Percentiles rank a stretch among this genome's conserved stretches.
Conservation (phyloP, 2,329 filamentous ascomycete genomes). For the Exophiala dermatitidis region DNA sequence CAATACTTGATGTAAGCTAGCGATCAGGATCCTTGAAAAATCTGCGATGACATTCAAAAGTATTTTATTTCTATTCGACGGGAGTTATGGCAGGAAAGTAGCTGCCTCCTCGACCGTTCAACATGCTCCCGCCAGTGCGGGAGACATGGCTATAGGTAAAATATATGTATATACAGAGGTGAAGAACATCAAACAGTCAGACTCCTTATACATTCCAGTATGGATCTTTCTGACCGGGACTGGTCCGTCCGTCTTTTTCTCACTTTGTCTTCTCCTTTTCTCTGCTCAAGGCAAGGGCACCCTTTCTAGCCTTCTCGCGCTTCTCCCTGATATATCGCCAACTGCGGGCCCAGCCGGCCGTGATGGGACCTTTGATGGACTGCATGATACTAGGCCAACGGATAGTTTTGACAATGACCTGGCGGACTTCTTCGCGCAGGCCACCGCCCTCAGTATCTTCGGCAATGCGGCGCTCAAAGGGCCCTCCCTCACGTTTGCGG, state of each 20-base stretch:
- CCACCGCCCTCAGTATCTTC: slow-evolving; percentile 55
- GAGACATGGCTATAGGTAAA: too few relatives aligned
- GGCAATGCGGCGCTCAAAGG: slow-evolving; percentile 80
- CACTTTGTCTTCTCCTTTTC: slow-evolving; percentile 1
- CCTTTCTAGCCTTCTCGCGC: slow-evolving; percentile 40
- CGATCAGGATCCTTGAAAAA: too few relatives aligned
- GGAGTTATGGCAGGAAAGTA: too few relatives aligned
- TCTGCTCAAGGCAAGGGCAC: slow-evolving; percentile 10
- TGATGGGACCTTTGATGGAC: slow-evolving; percentile 75
- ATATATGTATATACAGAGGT: too few relatives aligned
- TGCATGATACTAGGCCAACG: slow-evolving; percentile 87
- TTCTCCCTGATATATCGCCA: slow-evolving; percentile 79
- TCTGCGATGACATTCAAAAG: too few relatives aligned
- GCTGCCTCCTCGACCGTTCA: too few relatives aligned
- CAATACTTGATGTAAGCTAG: too few relatives aligned
- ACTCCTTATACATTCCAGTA: too few relatives aligned
- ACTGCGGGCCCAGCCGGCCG: slow-evolving; percentile 63
- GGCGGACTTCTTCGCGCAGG: slow-evolving; percentile 62
- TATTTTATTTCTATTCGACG: too few relatives aligned
- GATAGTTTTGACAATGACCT: slow-evolving; percentile 79
- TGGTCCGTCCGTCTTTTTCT: neutral
- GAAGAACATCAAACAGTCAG: too few relatives aligned
- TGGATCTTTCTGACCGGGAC: too few relatives aligned
- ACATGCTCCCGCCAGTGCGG: too few relatives aligned
- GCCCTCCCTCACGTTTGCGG: slow-evolving; percentile 66